These are phyloP conservation scores for Verticillium dahliae DNA, from an alignment of 2,329 filamentous ascomycete species.

Conservation along the genomic window DNA sequence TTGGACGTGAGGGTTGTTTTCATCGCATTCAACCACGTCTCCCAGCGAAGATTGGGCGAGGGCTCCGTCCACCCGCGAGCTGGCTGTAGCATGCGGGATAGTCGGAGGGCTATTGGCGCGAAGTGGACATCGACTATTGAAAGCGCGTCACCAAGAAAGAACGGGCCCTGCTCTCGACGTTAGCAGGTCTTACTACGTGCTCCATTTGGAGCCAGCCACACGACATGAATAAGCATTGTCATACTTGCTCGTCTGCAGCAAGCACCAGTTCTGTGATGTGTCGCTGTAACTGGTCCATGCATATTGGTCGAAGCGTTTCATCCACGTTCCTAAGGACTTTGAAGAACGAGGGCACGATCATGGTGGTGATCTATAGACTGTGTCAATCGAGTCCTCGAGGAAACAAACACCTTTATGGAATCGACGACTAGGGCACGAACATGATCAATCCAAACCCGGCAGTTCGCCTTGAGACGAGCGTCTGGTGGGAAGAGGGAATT, in stretches of 20 bases:
- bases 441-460: conserved; percentile 75
- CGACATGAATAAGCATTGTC: conserved; percentile 2
- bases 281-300: conserved; percentile 54
- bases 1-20: conserved; percentile 53
- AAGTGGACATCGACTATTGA: conserved; percentile 68
- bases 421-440: conserved; percentile 34
- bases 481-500: conserved; percentile 57
- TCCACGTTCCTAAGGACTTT: conserved; percentile 62
- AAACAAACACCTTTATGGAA: neutral
- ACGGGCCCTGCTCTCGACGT: conserved; percentile 46
- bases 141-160: conserved; percentile 51
- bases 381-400: neutral
- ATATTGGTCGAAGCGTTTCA: conserved; percentile 46
- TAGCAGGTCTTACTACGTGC: neutral
- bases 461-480: conserved; percentile 64
- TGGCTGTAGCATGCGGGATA: conserved; percentile 56
- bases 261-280: conserved; percentile 52
- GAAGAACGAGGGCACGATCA: conserved; percentile 73
- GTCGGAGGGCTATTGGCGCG: conserved; percentile 66
- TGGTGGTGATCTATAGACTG: conserved; percentile 57
- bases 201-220: too few species aligned
- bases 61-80: neutral
- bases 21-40: conserved; percentile 65
- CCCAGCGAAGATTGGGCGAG: conserved; percentile 44
- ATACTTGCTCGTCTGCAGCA: conserved; percentile 36